A percentile compares a stretch with the other conserved stretches of the same genome.
Evolutionary conservation across 768 basidiomycete genomes (phyloP).

Genomic region (Zangia roseola): DNA sequence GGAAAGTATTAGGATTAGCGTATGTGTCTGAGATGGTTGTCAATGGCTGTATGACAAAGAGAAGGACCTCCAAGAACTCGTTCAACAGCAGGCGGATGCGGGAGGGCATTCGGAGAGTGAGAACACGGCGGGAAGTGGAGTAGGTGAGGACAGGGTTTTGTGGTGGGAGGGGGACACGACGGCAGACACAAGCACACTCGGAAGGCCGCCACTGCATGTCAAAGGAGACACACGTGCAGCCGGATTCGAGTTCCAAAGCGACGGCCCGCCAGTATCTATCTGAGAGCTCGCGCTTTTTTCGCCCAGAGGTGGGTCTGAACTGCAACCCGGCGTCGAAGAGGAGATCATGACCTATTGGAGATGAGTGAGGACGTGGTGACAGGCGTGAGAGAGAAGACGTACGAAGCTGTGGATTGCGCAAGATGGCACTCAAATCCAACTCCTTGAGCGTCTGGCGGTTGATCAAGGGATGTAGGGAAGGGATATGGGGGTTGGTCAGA

Average conservation of each 20-base stretch:
- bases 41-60: conserved; percentile 82
- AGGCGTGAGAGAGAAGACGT: conserved; percentile 35
- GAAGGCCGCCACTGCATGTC: conserved; percentile 56
- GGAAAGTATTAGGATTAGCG: conserved; percentile 56
- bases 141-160: conserved; percentile 43
- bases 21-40: conserved; percentile 60
- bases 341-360: conserved; percentile 72
- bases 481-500: conserved; percentile 54
- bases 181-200: conserved; percentile 56
- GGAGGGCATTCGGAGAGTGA: conserved; percentile 68
- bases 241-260: conserved; percentile 69
- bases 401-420: conserved; percentile 91
- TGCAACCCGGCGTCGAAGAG: conserved; percentile 85
- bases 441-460: conserved; percentile 82
- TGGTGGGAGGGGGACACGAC: conserved; percentile 41
- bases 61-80: conserved; percentile 79
- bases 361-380: background rate
- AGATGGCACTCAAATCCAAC: conserved; percentile 80
- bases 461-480: conserved; percentile 71
- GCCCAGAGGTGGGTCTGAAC: conserved; percentile 74
- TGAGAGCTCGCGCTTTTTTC: conserved; percentile 66
- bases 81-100: conserved; percentile 66
- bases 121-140: conserved; percentile 42
- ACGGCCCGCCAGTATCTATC: conserved; percentile 89
- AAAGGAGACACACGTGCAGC: conserved; percentile 84